phyloP scores from a whole-genome alignment of 1,284 basidiomycete genomes.

The Anthracocystis panici-leucophaei region DNA sequence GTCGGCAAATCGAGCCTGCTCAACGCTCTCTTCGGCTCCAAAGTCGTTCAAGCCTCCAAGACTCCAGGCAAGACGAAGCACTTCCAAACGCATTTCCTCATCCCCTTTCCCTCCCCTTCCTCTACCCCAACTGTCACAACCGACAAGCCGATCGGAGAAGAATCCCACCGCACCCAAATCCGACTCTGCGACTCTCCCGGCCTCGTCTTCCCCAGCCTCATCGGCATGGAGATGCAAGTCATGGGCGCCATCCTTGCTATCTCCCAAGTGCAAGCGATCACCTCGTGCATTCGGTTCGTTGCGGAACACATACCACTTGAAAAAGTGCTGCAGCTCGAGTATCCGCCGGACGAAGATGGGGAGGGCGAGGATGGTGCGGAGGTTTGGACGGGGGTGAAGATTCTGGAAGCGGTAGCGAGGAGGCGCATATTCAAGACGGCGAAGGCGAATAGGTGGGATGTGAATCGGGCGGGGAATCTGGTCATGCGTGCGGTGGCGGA shows the following conservation, averaged over 20 bases:
- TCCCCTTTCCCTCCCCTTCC: slow-evolving; percentile 77
- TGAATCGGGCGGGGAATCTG: slow-evolving; percentile 86
- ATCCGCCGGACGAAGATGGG: slow-evolving; percentile 57
- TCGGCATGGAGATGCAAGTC: slow-evolving; percentile 73
- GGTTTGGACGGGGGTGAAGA: slow-evolving; percentile 82
- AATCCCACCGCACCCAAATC: slow-evolving; percentile 37
- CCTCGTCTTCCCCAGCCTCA: slow-evolving; percentile 76
- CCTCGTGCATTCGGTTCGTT: slow-evolving; percentile 80
- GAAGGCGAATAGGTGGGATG: slow-evolving; percentile 86
- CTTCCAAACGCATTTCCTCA: slow-evolving; percentile 89
- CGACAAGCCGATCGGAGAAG: slow-evolving; percentile 72
- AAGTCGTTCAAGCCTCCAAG: slow-evolving; percentile 83
- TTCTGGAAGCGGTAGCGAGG: slow-evolving; percentile 81
- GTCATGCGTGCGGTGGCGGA: slow-evolving; percentile 78
- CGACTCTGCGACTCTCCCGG: slow-evolving; percentile 53
- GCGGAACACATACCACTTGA: slow-evolving; percentile 82
- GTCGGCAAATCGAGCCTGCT: slow-evolving; percentile 91
- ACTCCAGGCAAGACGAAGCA: slow-evolving; percentile 96
- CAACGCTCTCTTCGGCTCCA: slow-evolving; percentile 87
- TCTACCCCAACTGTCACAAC: slow-evolving; percentile 79
- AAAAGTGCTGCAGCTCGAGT: slow-evolving; percentile 75
- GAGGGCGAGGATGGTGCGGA: slow-evolving; percentile 44
- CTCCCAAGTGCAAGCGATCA: slow-evolving; percentile 80
- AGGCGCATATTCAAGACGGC: slow-evolving; percentile 82
- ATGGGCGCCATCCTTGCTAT: slow-evolving; percentile 87